Evolutionary conservation across 1,284 basidiomycete genomes (phyloP).

Genomic region (Ceratobasidium sp.): DNA sequence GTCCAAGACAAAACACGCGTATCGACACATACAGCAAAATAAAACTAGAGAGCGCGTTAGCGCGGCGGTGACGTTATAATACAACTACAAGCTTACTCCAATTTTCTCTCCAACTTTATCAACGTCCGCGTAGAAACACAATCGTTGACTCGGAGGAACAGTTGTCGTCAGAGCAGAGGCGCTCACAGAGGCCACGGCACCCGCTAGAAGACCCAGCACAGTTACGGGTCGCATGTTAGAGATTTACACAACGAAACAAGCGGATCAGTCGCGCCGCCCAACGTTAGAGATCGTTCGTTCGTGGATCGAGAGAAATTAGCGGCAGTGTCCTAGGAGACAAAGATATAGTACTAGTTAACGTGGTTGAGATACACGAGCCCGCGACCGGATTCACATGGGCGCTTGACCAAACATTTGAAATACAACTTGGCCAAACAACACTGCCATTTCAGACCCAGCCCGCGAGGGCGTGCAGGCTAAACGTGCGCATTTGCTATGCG

Average conservation of each 20-base stretch:
- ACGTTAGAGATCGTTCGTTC: conserved; percentile 30
- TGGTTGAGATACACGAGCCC: conserved; percentile 5
- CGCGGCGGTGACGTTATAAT: conserved; percentile 8
- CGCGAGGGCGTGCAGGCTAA: conserved; percentile 14
- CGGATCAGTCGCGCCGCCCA: conserved; percentile 1
- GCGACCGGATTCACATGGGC: conserved; percentile 4
- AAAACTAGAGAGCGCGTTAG: conserved; percentile 61
- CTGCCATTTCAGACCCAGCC: conserved; percentile 14
- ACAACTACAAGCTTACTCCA: conserved; percentile 58
- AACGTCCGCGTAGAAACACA: conserved; percentile 89
- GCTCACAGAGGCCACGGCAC: conserved; percentile 38
- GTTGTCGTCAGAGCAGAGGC: conserved; percentile 88
- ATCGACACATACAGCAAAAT: conserved; percentile 66
- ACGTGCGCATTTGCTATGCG: conserved; percentile 4
- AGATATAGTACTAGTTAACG: conserved; percentile 15
- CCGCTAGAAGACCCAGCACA: conserved; percentile 19
- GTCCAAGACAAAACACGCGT: conserved; percentile 34
- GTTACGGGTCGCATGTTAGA: conserved; percentile 37
- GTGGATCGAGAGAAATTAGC: conserved; percentile 22
- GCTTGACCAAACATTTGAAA: conserved; percentile 27
- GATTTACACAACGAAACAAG: conserved; percentile 28
- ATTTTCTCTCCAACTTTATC: conserved; percentile 57
- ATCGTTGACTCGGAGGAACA: conserved; percentile 85
- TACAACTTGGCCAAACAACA: conserved; percentile 5
- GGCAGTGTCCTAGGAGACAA: conserved; percentile 21